phyloP scores from a whole-genome alignment of 1,284 basidiomycete species.

The Cryptococcus sp. region DNA sequence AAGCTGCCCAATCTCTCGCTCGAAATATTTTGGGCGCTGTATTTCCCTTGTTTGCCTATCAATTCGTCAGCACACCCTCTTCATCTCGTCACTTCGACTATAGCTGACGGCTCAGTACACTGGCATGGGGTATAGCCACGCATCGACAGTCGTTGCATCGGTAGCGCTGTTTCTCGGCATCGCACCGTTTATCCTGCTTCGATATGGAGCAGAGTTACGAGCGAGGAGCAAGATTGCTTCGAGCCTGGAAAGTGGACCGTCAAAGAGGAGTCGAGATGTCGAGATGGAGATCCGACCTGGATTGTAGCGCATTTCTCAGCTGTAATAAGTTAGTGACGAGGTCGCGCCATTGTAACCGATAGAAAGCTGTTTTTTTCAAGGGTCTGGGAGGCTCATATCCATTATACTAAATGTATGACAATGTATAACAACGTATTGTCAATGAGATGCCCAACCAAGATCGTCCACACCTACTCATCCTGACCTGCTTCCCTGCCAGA shows the following conservation, averaged over 20 bases:
- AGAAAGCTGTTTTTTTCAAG: too few species aligned
- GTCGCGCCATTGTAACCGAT: too few species aligned
- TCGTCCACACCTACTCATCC: too few species aligned
- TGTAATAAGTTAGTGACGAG: too few species aligned
- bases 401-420: too few species aligned
- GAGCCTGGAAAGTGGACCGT: neutral
- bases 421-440: too few species aligned
- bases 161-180: slow-evolving; percentile 35
- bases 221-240: slow-evolving; percentile 40
- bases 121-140: slow-evolving; percentile 37
- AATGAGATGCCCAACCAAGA: too few species aligned
- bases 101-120: slow-evolving; percentile 23
- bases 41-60: slow-evolving; percentile 39
- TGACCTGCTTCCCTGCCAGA: too few species aligned
- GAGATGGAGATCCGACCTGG: too few species aligned
- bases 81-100: slow-evolving; percentile 2
- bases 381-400: too few species aligned
- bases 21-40: slow-evolving; percentile 37
- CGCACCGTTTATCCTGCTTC: slow-evolving; percentile 40
- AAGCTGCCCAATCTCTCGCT: slow-evolving; percentile 43
- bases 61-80: slow-evolving; percentile 21
- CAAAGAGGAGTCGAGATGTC: too few species aligned
- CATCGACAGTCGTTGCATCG: slow-evolving; percentile 39
- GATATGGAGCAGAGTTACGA: slow-evolving; percentile 37
- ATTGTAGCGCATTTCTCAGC: too few species aligned